Percentiles rank a stretch among this genome's conserved stretches.
Evolutionary conservation across 495 filamentous ascomycete species (phyloP).

Genomic region (Aspergillus heteromorphus): DNA sequence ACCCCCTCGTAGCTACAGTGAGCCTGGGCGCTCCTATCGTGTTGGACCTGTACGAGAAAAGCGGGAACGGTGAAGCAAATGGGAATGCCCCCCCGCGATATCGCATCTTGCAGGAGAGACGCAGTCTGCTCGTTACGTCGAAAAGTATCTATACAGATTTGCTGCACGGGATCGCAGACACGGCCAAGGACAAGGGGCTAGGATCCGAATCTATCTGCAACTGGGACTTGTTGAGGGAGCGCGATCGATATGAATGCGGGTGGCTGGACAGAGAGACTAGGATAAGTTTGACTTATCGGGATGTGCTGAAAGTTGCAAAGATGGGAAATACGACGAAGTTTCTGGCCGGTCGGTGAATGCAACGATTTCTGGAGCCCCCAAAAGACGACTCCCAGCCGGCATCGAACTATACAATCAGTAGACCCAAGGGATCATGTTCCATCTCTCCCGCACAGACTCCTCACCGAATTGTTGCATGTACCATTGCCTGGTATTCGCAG

Average conservation of each 20-base stretch:
- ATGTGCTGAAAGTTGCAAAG: constrained; percentile 82
- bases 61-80: constrained; percentile 35
- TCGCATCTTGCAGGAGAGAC: constrained; percentile 80
- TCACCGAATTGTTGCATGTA: constrained; percentile 74
- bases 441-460: constrained; percentile 58
- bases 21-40: constrained; percentile 74
- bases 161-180: constrained; percentile 71
- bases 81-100: constrained; percentile 36
- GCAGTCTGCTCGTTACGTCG: constrained; percentile 74
- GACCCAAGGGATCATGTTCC: constrained; percentile 79
- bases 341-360: constrained; percentile 37
- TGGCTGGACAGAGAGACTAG: constrained; percentile 59
- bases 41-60: constrained; percentile 70
- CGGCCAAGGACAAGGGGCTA: constrained; percentile 54
- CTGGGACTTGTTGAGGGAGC: constrained; percentile 70
- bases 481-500: constrained; percentile 72
- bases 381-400: background rate
- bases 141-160: constrained; percentile 62
- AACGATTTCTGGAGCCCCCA: background rate
- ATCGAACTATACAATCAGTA: constrained; percentile 41
- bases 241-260: constrained; percentile 51
- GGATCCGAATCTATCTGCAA: constrained; percentile 65
- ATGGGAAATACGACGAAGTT: constrained; percentile 62
- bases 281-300: constrained; percentile 86
- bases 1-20: constrained; percentile 83